Conservation (phyloP, 2,329 filamentous ascomycete species). For the Dactylellina cionopaga region DNA sequence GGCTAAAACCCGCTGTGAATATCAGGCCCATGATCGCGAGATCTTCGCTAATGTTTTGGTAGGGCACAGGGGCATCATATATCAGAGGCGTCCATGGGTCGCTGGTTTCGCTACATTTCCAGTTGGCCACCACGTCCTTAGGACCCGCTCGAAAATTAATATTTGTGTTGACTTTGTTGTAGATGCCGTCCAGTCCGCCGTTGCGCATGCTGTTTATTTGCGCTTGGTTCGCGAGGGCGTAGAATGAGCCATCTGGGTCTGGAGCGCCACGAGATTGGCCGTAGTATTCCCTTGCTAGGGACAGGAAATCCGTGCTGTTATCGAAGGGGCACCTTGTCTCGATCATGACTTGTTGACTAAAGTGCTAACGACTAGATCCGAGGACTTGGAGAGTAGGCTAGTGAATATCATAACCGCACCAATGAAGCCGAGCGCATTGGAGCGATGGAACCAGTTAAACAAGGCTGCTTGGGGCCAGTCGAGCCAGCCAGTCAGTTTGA, state of each 20-base stretch:
- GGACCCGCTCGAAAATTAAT: background rate
- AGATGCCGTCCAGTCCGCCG: background rate
- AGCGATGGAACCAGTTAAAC: too few species aligned
- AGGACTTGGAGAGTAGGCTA: too few species aligned
- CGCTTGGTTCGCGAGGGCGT: background rate
- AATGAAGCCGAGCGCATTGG: too few species aligned
- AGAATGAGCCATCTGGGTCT: background rate
- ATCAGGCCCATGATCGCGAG: background rate
- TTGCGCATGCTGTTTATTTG: background rate
- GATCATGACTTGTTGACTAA: background rate
- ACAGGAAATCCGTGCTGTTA: background rate
- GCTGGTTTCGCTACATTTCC: background rate
- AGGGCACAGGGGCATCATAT: background rate
- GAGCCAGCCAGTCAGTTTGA: too few species aligned
- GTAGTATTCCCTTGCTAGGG: background rate
- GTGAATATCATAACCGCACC: too few species aligned
- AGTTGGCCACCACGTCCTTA: background rate
- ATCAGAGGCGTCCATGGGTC: background rate
- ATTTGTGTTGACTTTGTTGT: background rate
- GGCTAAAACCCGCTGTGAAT: too few species aligned
- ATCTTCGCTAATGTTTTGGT: background rate
- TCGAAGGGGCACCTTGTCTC: background rate
- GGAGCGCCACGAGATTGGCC: too few species aligned
- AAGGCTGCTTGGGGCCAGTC: too few species aligned
- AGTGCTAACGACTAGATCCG: background rate